Percentiles rank a stretch among this genome's conserved stretches.
These are phyloP conservation scores for Fraxinus anomala DNA, from an alignment of 257 asterid genomes.

Conservation along the genomic window DNA sequence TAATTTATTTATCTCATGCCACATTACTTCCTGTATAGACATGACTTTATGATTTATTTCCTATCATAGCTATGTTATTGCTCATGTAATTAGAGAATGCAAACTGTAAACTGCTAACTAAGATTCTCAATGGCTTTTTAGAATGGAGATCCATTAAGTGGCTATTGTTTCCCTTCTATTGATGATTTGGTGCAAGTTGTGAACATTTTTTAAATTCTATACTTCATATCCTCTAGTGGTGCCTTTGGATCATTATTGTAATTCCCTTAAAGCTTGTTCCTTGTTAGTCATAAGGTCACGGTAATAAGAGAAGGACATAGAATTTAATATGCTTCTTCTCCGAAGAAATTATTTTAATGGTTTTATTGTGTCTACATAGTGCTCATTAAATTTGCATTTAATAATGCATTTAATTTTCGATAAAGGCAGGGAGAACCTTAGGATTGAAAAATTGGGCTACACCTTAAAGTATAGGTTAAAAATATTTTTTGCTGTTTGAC, in stretches of 20 bases:
- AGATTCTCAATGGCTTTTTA: not conserved
- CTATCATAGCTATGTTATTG: not conserved
- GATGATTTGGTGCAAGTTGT: constrained; percentile 6
- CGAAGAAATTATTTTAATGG: not conserved
- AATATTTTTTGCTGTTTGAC: no score
- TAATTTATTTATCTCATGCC: constrained; percentile 6
- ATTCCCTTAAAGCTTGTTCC: not conserved
- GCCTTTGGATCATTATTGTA: not conserved
- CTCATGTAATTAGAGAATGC: not conserved
- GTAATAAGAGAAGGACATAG: not conserved
- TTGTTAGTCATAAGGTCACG: not conserved
- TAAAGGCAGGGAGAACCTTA: no score
- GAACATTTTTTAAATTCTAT: not conserved
- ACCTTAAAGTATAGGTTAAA: no score
- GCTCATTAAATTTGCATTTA: not conserved
- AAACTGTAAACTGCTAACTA: not conserved
- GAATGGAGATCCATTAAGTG: not conserved
- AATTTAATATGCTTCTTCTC: not conserved
- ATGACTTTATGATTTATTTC: not conserved
- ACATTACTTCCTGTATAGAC: not conserved
- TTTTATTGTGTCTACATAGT: not conserved
- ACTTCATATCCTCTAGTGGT: constrained; percentile 9
- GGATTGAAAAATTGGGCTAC: no score
- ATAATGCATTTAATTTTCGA: no score
- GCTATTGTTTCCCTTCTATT: not conserved